phyloP scores from a whole-genome alignment of 805 yeast species.

The Lachancea dasiensis region DNA sequence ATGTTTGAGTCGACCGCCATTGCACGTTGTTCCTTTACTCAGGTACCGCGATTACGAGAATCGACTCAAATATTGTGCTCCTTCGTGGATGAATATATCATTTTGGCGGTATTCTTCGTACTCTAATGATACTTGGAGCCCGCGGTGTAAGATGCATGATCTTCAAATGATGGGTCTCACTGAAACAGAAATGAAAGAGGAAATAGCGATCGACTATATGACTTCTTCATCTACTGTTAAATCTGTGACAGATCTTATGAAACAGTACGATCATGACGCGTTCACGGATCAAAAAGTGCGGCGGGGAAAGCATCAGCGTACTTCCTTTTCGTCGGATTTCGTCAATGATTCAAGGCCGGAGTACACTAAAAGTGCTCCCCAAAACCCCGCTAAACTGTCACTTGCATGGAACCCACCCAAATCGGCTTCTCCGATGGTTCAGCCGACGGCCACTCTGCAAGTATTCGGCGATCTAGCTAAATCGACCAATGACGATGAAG shows the following conservation, averaged over 20 bases:
- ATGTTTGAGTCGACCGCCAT: conserved; percentile 83
- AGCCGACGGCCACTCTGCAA: conserved; percentile 21
- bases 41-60: conserved; percentile 53
- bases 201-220: conserved; percentile 56
- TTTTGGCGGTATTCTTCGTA: conserved; percentile 63
- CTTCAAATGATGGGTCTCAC: conserved; percentile 97
- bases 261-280: conserved; percentile 54
- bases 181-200: conserved; percentile 76
- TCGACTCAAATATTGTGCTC: conserved; percentile 65
- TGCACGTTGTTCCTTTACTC: conserved; percentile 87
- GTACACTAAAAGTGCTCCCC: conserved; percentile 1
- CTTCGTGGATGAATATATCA: conserved; percentile 93
- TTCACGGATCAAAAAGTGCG: conserved; percentile 32
- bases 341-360: background rate
- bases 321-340: conserved; percentile 2
- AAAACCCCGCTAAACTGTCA: conserved; percentile 1
- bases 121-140: conserved; percentile 65
- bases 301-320: background rate
- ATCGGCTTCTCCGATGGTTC: conserved; percentile 21
- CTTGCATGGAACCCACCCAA: conserved; percentile 27
- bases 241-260: conserved; percentile 57
- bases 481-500: background rate
- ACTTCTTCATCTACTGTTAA: conserved; percentile 28
- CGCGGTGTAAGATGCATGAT: conserved; percentile 89
- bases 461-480: conserved; percentile 19